Evolutionary conservation across 2,329 filamentous ascomycete species (phyloP).

Genomic region (Penicillium hordei): DNA sequence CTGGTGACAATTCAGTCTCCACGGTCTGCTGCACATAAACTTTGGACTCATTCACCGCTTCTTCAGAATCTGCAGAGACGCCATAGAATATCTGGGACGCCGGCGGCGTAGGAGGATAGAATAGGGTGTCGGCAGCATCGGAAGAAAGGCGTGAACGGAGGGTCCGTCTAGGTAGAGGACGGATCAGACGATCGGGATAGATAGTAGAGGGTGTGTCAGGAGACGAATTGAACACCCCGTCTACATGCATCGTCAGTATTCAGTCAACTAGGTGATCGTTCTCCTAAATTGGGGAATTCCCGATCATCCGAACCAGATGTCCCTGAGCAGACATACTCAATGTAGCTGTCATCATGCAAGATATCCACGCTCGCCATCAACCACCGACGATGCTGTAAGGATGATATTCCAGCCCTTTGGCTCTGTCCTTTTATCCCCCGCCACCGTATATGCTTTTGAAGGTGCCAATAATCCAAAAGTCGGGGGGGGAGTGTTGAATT

Average conservation of each 20-base stretch:
- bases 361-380: conserved; percentile 31
- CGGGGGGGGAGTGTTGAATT: conserved; percentile 4
- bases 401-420: conserved; percentile 20
- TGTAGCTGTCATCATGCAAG: conserved; percentile 45
- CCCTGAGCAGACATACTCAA: conserved; percentile 41
- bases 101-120: conserved; percentile 73
- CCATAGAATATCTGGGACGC: conserved; percentile 75
- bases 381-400: conserved; percentile 25
- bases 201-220: conserved; percentile 74
- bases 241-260: conserved; percentile 43
- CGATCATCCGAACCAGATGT: conserved; percentile 10
- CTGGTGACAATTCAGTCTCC: conserved; percentile 41
- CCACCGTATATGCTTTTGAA: conserved; percentile 13
- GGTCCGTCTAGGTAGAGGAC: conserved; percentile 84
- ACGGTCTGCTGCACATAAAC: conserved; percentile 48
- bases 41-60: conserved; percentile 50
- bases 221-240: conserved; percentile 51
- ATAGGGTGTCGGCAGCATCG: conserved; percentile 77
- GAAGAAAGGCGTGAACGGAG: conserved; percentile 84
- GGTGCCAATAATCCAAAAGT: conserved; percentile 11
- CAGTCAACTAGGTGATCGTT: conserved; percentile 30
- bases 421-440: conserved; percentile 21
- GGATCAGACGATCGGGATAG: conserved; percentile 88
- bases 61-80: conserved; percentile 59
- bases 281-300: conserved; percentile 8